phyloP scores from a whole-genome alignment of 2,329 filamentous ascomycete genomes.

The Pezicula rhizophila region DNA sequence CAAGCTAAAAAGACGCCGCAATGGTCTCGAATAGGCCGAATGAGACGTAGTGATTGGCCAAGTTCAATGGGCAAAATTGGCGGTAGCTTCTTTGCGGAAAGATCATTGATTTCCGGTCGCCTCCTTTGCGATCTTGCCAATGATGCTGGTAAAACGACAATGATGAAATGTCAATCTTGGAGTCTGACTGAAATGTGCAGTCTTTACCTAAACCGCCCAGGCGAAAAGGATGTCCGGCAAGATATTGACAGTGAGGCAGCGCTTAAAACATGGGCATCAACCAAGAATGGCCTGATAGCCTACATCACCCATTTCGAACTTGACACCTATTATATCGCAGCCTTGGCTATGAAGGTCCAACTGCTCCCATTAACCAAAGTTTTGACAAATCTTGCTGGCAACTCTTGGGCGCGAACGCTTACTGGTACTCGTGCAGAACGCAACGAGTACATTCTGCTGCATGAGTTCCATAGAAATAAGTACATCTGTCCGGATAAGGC shows the following conservation, averaged over 20 bases:
- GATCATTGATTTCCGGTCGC: slow-evolving; percentile 81
- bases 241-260: slow-evolving; percentile 87
- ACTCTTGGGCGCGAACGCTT: slow-evolving; percentile 94
- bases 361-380: slow-evolving; percentile 92
- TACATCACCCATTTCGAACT: slow-evolving; percentile 91
- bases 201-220: slow-evolving; percentile 65
- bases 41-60: slow-evolving; percentile 83
- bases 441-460: slow-evolving; percentile 97
- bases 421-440: slow-evolving; percentile 94
- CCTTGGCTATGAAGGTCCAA: slow-evolving; percentile 81
- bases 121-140: slow-evolving; percentile 92
- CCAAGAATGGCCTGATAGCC: slow-evolving; percentile 82
- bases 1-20: slow-evolving; percentile 86
- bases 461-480: slow-evolving; percentile 94
- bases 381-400: slow-evolving; percentile 91
- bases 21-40: slow-evolving; percentile 87
- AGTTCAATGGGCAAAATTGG: slow-evolving; percentile 78
- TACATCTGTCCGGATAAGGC: slow-evolving; percentile 98
- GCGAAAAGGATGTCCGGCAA: slow-evolving; percentile 56
- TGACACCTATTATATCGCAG: slow-evolving; percentile 93
- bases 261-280: slow-evolving; percentile 78
- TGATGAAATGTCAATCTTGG: slow-evolving; percentile 98
- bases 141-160: slow-evolving; percentile 92
- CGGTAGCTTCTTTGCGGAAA: slow-evolving; percentile 87
- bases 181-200: slow-evolving; percentile 96